A percentile compares a stretch with the other conserved stretches of the same genome.
phyloP scores from a whole-genome alignment of 768 basidiomycete species.

The Suillus hirtellus region DNA sequence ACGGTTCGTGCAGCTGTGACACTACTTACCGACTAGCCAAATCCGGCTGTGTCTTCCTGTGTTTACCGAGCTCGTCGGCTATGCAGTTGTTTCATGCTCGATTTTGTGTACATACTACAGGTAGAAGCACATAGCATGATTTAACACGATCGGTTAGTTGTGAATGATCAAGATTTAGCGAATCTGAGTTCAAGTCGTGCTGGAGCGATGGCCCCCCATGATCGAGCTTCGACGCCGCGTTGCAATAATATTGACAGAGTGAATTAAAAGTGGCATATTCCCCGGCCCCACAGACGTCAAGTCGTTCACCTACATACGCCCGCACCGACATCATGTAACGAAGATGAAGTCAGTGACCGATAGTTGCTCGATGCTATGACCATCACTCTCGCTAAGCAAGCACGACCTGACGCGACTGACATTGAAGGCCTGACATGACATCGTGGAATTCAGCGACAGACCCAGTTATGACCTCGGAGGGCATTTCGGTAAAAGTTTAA shows the following conservation, averaged over 20 bases:
- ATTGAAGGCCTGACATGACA: neutral
- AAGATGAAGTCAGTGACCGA: neutral
- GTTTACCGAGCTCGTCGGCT: neutral
- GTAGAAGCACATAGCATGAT: neutral
- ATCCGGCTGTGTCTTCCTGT: constrained; percentile 1
- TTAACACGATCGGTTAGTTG: neutral
- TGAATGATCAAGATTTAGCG: neutral
- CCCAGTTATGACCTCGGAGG: neutral
- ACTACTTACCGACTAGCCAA: too few species aligned
- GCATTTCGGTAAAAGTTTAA: neutral
- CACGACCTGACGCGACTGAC: neutral
- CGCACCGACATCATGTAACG: neutral
- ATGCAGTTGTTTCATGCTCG: neutral
- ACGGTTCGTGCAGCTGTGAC: neutral
- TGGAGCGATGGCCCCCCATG: neutral
- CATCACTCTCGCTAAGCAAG: neutral
- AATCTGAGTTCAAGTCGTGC: neutral
- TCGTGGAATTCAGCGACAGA: neutral
- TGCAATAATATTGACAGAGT: neutral
- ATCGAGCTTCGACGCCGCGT: too few species aligned
- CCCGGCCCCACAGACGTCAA: neutral
- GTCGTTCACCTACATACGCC: neutral
- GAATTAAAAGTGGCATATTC: neutral
- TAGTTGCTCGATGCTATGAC: neutral
- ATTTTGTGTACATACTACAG: neutral